phyloP scores from a whole-genome alignment of 257 asterid genomes.

The Solanum microdontum region DNA sequence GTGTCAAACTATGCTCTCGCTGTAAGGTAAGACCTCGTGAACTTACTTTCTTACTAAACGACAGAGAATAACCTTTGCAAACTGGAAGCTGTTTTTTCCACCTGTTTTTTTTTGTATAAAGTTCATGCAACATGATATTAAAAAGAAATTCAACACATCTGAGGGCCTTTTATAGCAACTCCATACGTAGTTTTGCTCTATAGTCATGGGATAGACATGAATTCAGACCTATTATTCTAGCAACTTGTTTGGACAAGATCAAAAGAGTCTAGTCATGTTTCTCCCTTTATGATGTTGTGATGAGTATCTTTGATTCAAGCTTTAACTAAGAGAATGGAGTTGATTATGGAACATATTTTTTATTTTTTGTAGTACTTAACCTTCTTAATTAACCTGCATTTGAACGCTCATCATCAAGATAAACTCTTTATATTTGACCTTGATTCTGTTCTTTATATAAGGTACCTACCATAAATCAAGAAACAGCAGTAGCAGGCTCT shows the following conservation, averaged over 20 bases:
- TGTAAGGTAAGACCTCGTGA: not conserved
- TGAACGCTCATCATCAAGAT: not conserved
- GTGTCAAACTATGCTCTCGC: slow-evolving; percentile 1
- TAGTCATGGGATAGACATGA: not conserved
- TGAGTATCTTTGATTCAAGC: not conserved
- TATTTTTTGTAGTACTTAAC: not conserved
- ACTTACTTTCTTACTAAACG: not conserved
- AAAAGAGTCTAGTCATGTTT: not conserved
- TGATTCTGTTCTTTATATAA: not conserved
- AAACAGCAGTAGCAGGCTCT: slow-evolving; percentile 31
- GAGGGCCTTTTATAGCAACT: not conserved
- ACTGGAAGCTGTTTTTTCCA: not conserved
- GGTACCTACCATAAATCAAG: slow-evolving; percentile 16
- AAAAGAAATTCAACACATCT: not conserved
- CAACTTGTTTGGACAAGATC: not conserved
- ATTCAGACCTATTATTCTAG: not conserved
- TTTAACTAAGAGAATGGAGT: not conserved
- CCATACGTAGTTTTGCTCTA: not conserved
- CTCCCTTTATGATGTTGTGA: not conserved
- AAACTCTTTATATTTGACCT: not conserved
- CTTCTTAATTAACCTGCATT: not conserved
- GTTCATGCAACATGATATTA: not conserved
- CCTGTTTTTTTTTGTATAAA: not conserved
- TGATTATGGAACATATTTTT: not conserved
- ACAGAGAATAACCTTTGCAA: not conserved